Base-by-base conservation (phyloP, 2,329 filamentous ascomycete species). In the Hortaea werneckii region DNA sequence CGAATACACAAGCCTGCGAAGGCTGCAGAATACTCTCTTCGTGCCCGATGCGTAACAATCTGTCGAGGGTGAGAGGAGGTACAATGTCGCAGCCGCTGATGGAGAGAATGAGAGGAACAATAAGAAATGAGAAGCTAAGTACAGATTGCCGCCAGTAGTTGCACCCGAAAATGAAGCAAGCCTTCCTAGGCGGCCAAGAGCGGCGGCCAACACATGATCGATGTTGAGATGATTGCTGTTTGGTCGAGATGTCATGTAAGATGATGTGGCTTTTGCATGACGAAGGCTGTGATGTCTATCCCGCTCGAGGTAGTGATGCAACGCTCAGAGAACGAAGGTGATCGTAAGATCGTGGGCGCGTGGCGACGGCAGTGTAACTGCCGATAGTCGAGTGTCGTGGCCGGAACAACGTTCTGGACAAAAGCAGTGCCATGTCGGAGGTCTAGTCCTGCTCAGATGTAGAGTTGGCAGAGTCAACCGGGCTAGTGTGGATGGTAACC, bases 121-220 rank as follows among this genome's bases (percentile, higher is more conserved):
- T 50, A 51, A 50, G 40, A 9, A 43, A 53, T 51, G 40, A 52
- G 46, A 43, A 57, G 50, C 44, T 51, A 51, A 54, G 44, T 49
- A 51, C 37, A 39, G 13, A 39, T 39, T 13, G 37, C 37, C 37
- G 4, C 32, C 32, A 2, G 32, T 34, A 52, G 39, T 40, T 52
- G 44, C 45, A 39, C 40, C 40, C 37, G 43, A 50, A 45, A 27
- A 50, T 50, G 43, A 34, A 20, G 20, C 28, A 47, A 39, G 13
- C 29, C 40, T 50, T 48, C 45, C 53, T 48, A 55, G 51, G 45
- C 55, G 51, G 49, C 53, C 51, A 54, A 51, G 37, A 49, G 49
- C 46, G 56, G 51, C 52, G 53, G 53, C 53, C 47, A 54, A 54
- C 54, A 57, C 50, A 58, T 58, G 50, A 50, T 53, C 52, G 50